These are phyloP conservation scores for Oryza longistaminata DNA, from an alignment of 176 grass and related monocot genomes.

Conservation along the genomic window DNA sequence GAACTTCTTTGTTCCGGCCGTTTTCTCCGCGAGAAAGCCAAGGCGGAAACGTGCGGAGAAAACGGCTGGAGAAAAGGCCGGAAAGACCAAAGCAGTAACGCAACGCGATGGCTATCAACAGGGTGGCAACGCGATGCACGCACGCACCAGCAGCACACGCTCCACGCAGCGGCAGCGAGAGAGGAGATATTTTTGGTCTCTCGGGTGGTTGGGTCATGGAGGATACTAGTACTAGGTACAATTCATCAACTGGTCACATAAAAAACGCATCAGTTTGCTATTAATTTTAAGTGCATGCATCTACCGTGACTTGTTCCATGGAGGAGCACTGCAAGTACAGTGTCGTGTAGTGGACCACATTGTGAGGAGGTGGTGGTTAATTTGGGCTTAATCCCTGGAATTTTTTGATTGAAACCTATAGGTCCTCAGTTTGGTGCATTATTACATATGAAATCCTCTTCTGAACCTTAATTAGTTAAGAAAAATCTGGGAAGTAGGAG, in stretches of 20 bases:
- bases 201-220: neutral
- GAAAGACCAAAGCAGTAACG: neutral
- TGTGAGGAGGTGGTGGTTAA: neutral
- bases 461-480: neutral
- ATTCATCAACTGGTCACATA: neutral
- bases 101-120: neutral
- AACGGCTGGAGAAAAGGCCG: neutral
- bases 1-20: too few species aligned
- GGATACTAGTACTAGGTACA: neutral
- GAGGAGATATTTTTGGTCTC: neutral
- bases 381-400: neutral
- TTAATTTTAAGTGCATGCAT: neutral
- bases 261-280: neutral
- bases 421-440: neutral
- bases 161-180: too few species aligned
- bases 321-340: neutral
- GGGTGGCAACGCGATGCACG: too few species aligned
- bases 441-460: neutral
- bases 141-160: too few species aligned
- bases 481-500: neutral
- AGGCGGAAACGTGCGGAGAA: slow-evolving; percentile 27
- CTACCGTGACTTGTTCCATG: neutral
- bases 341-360: neutral
- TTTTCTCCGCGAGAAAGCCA: too few species aligned
- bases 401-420: neutral